These are phyloP conservation scores for Xylaria sp. DNA, from an alignment of 2,329 filamentous ascomycete species.

Conservation along the genomic window DNA sequence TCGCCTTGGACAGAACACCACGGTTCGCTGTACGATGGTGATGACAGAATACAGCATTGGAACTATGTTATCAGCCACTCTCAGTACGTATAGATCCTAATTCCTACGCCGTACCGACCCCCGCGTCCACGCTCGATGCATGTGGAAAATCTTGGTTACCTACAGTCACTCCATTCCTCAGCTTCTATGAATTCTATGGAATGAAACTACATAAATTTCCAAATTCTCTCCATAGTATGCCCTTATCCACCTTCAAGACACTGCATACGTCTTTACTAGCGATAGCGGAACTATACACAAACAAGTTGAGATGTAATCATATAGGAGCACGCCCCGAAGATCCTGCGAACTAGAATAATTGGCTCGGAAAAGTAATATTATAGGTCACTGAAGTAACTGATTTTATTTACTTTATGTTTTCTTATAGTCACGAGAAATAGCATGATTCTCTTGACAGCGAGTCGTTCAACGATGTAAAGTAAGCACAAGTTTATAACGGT, in stretches of 20 bases:
- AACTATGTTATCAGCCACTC: neutral
- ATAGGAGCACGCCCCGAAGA: neutral
- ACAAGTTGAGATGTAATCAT: neutral
- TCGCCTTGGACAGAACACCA: slow-evolving; percentile 14
- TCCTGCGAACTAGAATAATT: neutral
- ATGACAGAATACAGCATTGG: neutral
- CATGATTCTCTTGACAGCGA: neutral
- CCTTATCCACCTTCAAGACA: neutral
- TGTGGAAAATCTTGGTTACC: neutral
- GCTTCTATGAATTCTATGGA: neutral
- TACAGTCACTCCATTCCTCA: neutral
- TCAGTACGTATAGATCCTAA: slow-evolving; percentile 10
- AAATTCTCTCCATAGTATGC: neutral
- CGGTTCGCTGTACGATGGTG: neutral
- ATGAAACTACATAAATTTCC: neutral
- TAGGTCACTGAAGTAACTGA: too few relatives aligned
- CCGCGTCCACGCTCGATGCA: neutral
- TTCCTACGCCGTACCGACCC: neutral
- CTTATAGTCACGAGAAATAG: neutral
- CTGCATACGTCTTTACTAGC: neutral
- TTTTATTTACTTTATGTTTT: too few relatives aligned
- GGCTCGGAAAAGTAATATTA: too few relatives aligned
- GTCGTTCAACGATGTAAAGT: neutral
- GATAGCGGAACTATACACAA: neutral
- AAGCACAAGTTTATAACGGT: neutral